Conservation (phyloP, 2,329 filamentous ascomycete species). For the Colletotrichum musicola region DNA sequence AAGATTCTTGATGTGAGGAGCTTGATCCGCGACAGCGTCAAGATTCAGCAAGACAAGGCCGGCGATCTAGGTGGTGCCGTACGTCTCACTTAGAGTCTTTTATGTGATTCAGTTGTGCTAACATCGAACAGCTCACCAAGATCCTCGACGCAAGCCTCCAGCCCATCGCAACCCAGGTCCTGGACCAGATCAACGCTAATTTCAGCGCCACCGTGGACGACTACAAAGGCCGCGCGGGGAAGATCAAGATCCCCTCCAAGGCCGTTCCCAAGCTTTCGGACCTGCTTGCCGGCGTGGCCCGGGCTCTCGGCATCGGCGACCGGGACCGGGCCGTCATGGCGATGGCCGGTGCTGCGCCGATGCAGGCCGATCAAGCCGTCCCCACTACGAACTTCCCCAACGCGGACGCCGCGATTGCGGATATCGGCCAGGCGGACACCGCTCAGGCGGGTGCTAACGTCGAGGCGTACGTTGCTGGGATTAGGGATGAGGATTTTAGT, state of each 20-base stretch:
- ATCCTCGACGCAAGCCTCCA: slow-evolving; percentile 2
- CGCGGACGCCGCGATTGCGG: slow-evolving; percentile 1
- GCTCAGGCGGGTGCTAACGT: slow-evolving; percentile 5
- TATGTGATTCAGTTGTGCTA: too few species aligned
- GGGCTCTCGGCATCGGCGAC: slow-evolving; percentile 26
- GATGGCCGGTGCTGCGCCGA: neutral
- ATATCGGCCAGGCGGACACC: slow-evolving; percentile 24
- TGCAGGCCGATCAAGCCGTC: neutral
- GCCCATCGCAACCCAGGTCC: slow-evolving; percentile 5
- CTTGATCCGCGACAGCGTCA: slow-evolving; percentile 26
- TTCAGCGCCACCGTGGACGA: slow-evolving; percentile 12
- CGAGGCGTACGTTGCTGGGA: neutral
- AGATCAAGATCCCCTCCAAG: slow-evolving; percentile 36
- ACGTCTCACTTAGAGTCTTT: neutral
- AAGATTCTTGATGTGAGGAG: slow-evolving; percentile 32
- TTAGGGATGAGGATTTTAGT: neutral
- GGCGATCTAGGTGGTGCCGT: slow-evolving; percentile 18
- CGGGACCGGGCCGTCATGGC: neutral
- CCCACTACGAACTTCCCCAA: neutral
- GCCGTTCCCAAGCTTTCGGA: slow-evolving; percentile 25
- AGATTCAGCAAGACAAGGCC: slow-evolving; percentile 30
- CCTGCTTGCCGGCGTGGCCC: slow-evolving; percentile 25
- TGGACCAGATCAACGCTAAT: slow-evolving; percentile 20
- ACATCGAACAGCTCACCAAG: slow-evolving; percentile 9
- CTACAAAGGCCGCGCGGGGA: slow-evolving; percentile 30